phyloP scores from a whole-genome alignment of 768 basidiomycete species.

The Gymnopilus dilepis region DNA sequence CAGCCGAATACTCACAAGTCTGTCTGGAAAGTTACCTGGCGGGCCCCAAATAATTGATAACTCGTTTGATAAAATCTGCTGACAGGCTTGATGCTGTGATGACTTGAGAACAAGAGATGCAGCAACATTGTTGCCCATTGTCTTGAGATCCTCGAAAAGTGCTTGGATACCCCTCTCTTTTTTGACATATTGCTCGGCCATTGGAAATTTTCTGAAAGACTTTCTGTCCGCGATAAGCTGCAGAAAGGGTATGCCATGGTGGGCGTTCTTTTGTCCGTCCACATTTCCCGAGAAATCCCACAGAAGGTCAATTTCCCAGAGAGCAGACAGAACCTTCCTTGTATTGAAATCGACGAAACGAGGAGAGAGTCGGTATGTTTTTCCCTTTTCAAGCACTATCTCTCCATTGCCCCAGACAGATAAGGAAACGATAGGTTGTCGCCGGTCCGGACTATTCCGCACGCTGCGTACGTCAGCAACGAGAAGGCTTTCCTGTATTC shows the following conservation, averaged over 20 bases:
- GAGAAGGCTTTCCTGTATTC: constrained; percentile 41
- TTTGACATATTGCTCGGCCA: constrained; percentile 36
- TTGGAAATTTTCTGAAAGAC: constrained; percentile 38
- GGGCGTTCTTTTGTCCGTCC: constrained; percentile 11
- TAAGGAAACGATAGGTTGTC: constrained; percentile 40
- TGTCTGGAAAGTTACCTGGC: constrained; percentile 40
- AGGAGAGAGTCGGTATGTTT: constrained; percentile 49
- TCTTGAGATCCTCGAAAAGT: constrained; percentile 42
- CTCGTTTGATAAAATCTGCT: constrained; percentile 47
- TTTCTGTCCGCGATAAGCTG: constrained; percentile 49
- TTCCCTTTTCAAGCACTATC: constrained; percentile 35
- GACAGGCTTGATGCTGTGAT: constrained; percentile 51
- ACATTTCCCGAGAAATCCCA: constrained; percentile 29
- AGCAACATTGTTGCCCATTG: constrained; percentile 39
- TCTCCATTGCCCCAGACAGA: constrained; percentile 42
- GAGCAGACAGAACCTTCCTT: constrained; percentile 46
- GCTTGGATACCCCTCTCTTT: constrained; percentile 44
- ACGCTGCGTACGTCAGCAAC: constrained; percentile 49
- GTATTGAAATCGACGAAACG: constrained; percentile 59
- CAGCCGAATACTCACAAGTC: neutral
- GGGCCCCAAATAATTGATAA: constrained; percentile 58
- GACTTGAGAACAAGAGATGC: constrained; percentile 47
- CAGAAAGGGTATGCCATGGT: constrained; percentile 43
- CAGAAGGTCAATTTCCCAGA: constrained; percentile 52
- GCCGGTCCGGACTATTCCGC: constrained; percentile 29